phyloP scores from a whole-genome alignment of 805 yeast genomes.

The Candida vartiovaarae region DNA sequence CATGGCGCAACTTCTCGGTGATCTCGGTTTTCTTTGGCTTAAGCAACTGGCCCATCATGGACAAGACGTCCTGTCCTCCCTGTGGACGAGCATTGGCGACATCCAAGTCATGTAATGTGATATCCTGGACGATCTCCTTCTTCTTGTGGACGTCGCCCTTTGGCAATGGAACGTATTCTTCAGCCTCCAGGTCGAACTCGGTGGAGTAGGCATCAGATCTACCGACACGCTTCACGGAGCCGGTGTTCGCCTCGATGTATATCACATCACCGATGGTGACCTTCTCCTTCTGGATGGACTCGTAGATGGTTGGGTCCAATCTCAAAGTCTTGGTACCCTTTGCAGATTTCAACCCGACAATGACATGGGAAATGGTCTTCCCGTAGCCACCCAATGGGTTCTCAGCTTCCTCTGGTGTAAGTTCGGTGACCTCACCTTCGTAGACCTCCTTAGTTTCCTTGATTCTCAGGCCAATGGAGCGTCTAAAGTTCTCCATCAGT shows the following conservation, averaged over 20 bases:
- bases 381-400: constrained; percentile 98
- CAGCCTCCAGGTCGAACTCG: constrained; percentile 96
- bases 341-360: constrained; percentile 88
- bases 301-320: constrained; percentile 89
- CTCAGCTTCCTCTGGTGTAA: constrained; percentile 93
- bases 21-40: constrained; percentile 96
- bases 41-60: constrained; percentile 94
- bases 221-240: constrained; percentile 95
- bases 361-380: constrained; percentile 88
- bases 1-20: constrained; percentile 89
- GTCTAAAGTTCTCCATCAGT: constrained; percentile 91
- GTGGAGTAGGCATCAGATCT: constrained; percentile 98
- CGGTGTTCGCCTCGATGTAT: constrained; percentile 95
- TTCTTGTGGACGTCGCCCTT: constrained; percentile 98
- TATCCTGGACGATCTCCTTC: constrained; percentile 97
- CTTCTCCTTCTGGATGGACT: constrained; percentile 89
- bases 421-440: constrained; percentile 96
- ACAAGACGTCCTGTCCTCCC: constrained; percentile 94
- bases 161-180: constrained; percentile 96
- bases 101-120: constrained; percentile 92
- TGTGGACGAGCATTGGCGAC: constrained; percentile 93
- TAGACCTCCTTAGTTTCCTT: constrained; percentile 97
- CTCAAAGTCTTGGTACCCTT: constrained; percentile 85
- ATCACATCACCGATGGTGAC: constrained; percentile 95
- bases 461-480: constrained; percentile 92